Conservation (phyloP, 257 asterid species). For the Solanum dulcamara region DNA sequence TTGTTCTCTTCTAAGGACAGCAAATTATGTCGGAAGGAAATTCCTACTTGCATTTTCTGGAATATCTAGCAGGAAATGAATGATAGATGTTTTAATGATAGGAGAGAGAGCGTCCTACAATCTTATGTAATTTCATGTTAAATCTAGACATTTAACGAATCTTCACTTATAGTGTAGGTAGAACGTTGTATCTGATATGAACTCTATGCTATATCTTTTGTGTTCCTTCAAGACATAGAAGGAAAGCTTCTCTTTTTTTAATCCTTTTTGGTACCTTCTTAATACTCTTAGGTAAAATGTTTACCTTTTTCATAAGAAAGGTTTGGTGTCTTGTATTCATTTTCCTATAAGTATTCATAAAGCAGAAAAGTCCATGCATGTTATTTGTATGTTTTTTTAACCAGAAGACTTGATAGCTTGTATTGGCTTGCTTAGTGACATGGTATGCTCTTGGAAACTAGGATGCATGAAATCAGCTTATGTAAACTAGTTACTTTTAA, state of each 20-base stretch:
- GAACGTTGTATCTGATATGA: background rate
- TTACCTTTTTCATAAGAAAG: background rate
- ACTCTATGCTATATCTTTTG: background rate
- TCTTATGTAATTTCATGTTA: background rate
- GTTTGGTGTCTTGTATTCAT: background rate
- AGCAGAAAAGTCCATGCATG: background rate
- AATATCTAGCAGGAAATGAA: background rate
- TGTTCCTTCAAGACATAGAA: background rate
- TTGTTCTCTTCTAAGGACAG: background rate
- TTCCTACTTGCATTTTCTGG: background rate
- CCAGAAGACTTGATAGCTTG: background rate
- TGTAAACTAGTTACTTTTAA: background rate
- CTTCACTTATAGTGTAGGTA: background rate
- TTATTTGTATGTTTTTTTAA: background rate
- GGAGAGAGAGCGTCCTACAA: background rate
- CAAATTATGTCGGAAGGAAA: background rate
- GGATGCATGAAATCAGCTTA: background rate
- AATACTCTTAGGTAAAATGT: background rate
- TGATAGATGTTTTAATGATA: background rate
- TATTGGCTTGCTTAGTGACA: background rate
- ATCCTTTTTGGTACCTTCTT: background rate
- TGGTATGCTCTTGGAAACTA: background rate
- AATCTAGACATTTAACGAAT: background rate
- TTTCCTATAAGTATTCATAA: background rate
- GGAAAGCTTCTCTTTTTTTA: background rate